A percentile compares a stretch with the other conserved stretches of the same genome.
phyloP scores from a whole-genome alignment of 345 rosid species.

The Laguncularia racemosa region DNA sequence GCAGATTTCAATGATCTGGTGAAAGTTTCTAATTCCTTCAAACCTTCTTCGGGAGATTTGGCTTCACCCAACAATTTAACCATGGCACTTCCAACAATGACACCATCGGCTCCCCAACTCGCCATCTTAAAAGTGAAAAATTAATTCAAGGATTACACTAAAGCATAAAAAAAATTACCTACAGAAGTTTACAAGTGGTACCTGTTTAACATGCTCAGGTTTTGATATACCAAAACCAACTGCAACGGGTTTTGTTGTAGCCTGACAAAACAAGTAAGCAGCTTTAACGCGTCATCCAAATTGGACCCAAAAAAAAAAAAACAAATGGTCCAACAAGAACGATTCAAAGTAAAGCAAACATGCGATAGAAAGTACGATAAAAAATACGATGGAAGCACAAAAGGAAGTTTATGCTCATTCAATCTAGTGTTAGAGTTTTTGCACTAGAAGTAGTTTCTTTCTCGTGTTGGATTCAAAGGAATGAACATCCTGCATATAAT shows the following conservation, averaged over 20 bases:
- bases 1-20: slow-evolving; percentile 65
- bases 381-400: too few relatives aligned
- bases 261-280: slow-evolving; percentile 14
- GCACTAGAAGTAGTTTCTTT: too few relatives aligned
- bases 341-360: too few relatives aligned
- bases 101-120: slow-evolving; percentile 87
- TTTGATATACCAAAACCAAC: slow-evolving; percentile 81
- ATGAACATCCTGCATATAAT: too few relatives aligned
- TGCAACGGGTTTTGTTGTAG: slow-evolving; percentile 65
- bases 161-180: too few relatives aligned
- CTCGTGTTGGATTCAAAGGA: too few relatives aligned
- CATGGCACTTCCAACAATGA: slow-evolving; percentile 84
- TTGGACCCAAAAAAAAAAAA: too few relatives aligned
- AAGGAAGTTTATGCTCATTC: too few relatives aligned
- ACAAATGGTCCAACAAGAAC: too few relatives aligned
- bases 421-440: too few relatives aligned
- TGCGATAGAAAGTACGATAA: too few relatives aligned
- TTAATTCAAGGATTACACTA: neutral
- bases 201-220: slow-evolving; percentile 81
- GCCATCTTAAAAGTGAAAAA: slow-evolving; percentile 32
- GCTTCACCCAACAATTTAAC: slow-evolving; percentile 69
- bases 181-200: slow-evolving; percentile 12
- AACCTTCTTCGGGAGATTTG: slow-evolving; percentile 62
- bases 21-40: slow-evolving; percentile 48
- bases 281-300: too few relatives aligned